Evolutionary conservation across 441 rosid genomes (phyloP).

Genomic region (Populus trichocarpa): DNA sequence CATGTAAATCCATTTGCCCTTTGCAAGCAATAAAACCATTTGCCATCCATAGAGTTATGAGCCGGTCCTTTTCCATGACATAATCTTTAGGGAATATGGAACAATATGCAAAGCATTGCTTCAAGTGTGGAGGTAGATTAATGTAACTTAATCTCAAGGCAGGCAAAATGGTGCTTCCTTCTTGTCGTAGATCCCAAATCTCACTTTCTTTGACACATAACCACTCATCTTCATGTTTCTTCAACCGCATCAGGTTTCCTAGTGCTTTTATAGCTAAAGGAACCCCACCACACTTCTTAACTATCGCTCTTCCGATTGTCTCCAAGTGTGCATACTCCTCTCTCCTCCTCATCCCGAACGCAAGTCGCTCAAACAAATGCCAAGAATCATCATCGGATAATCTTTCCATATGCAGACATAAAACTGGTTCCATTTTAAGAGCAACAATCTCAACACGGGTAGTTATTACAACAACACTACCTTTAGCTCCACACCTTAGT

Average conservation of each 20-base stretch:
- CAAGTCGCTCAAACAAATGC: slow-evolving; percentile 1
- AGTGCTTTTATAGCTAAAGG: slow-evolving; percentile 31
- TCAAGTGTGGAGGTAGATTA: neutral
- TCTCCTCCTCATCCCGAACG: neutral
- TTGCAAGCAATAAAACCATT: neutral
- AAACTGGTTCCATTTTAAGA: slow-evolving; percentile 7
- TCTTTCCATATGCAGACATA: neutral
- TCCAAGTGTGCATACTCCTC: neutral
- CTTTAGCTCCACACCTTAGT: slow-evolving; percentile 1
- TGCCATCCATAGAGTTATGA: neutral
- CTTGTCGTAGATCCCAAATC: neutral
- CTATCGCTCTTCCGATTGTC: slow-evolving; percentile 8
- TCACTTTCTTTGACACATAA: neutral
- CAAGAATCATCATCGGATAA: slow-evolving; percentile 5
- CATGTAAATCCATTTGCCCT: slow-evolving; percentile 7
- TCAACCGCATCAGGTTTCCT: slow-evolving; percentile 21
- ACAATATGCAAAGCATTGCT: no score
- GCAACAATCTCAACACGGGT: slow-evolving; percentile 17
- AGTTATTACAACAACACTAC: slow-evolving; percentile 9
- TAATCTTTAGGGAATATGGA: no score
- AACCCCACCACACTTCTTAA: slow-evolving; percentile 22
- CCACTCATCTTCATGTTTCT: slow-evolving; percentile 7
- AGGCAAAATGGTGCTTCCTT: slow-evolving; percentile 9
- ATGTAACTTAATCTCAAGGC: neutral
- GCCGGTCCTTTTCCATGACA: no score